A percentile compares a stretch with the other conserved stretches of the same genome.
phyloP scores from a whole-genome alignment of 805 yeast species.

The Metschnikowia sp. region DNA sequence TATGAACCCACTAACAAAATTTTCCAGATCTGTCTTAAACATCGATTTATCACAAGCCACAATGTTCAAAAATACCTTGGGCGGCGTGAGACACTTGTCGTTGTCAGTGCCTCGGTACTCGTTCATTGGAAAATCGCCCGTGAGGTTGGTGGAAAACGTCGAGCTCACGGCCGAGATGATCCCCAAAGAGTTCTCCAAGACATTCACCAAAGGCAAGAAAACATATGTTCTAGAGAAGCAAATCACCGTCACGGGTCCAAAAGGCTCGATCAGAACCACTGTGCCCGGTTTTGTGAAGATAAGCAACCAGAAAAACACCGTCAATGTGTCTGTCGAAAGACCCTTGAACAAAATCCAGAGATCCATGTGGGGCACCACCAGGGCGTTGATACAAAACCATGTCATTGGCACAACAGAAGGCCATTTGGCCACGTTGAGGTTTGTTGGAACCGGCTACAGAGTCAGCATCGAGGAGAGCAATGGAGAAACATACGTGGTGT shows the following conservation, averaged over 20 bases:
- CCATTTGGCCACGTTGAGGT: conserved; percentile 78
- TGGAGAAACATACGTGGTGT: conserved; percentile 56
- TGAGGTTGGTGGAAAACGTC: conserved; percentile 64
- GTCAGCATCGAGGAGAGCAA: conserved; percentile 64
- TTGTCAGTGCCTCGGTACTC: conserved; percentile 33
- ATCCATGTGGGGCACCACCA: conserved; percentile 92
- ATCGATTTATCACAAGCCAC: background rate
- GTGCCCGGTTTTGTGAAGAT: conserved; percentile 71
- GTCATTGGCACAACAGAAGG: conserved; percentile 91
- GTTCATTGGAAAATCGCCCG: conserved; percentile 79
- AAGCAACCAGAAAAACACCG: conserved; percentile 31
- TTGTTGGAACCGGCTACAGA: conserved; percentile 97
- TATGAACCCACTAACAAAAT: conserved; percentile 1
- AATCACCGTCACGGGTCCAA: conserved; percentile 70
- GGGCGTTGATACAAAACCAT: conserved; percentile 74
- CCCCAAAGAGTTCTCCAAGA: conserved; percentile 50
- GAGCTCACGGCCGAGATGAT: conserved; percentile 44
- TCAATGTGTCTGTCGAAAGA: conserved; percentile 57
- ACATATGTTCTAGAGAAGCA: conserved; percentile 54
- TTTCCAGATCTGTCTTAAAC: background rate
- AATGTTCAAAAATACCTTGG: conserved; percentile 14
- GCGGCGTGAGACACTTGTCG: conserved; percentile 15
- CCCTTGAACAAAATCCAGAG: conserved; percentile 63
- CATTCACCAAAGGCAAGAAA: conserved; percentile 65
- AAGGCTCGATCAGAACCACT: conserved; percentile 59